phyloP scores from a whole-genome alignment of 306 rosid species.

The Albizia julibrissin region DNA sequence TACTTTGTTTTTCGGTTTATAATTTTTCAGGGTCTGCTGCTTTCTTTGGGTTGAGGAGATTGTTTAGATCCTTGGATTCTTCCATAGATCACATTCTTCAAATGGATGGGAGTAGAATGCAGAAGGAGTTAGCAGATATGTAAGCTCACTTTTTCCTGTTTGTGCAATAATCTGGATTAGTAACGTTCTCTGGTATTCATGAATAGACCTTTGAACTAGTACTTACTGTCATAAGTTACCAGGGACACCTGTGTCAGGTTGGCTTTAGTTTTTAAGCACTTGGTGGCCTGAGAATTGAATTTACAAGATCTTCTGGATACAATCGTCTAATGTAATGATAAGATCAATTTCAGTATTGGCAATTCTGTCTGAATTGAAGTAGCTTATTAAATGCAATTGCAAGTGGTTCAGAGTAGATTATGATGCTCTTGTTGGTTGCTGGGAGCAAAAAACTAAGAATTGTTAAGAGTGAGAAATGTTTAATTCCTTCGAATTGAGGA shows the following conservation, averaged over 20 bases:
- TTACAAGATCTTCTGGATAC: background rate
- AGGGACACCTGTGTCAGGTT: background rate
- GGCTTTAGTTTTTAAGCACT: background rate
- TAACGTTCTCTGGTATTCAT: background rate
- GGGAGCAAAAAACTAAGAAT: constrained; percentile 9
- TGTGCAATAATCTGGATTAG: constrained; percentile 26
- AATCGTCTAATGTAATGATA: background rate
- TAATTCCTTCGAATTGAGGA: constrained; percentile 10
- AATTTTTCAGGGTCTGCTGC: constrained; percentile 61
- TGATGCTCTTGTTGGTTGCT: constrained; percentile 10
- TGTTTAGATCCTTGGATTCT: constrained; percentile 47
- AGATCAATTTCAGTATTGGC: background rate
- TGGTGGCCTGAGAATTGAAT: background rate
- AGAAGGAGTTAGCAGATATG: constrained; percentile 79
- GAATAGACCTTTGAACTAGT: background rate
- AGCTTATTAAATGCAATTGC: constrained; percentile 8
- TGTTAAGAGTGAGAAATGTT: constrained; percentile 2
- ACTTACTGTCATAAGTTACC: background rate
- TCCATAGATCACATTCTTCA: constrained; percentile 61
- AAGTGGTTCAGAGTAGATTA: background rate
- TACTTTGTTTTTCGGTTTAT: constrained; percentile 27
- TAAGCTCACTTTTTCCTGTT: constrained; percentile 31
- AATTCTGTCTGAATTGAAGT: background rate
- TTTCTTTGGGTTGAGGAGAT: constrained; percentile 50
- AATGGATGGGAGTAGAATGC: constrained; percentile 69